Evolutionary conservation across 768 basidiomycete species (phyloP).

Genomic region (Tephrocybe sp.): DNA sequence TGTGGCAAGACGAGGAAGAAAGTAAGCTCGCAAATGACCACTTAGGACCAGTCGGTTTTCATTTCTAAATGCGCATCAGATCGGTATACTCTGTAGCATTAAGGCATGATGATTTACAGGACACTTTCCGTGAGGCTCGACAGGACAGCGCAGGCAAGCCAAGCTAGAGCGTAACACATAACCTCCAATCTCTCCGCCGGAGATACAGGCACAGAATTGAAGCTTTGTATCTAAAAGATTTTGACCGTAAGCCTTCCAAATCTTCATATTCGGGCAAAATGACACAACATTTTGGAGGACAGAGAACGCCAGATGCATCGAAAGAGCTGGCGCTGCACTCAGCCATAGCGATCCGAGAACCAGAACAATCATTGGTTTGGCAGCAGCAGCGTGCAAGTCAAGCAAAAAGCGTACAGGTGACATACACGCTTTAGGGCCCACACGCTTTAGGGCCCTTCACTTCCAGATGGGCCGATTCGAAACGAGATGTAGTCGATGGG

Average conservation of each 20-base stretch:
- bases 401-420: slow-evolving; percentile 16
- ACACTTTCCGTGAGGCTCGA: neutral
- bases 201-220: slow-evolving; percentile 11
- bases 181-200: neutral
- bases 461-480: neutral
- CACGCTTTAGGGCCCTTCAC: slow-evolving; percentile 1
- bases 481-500: neutral
- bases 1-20: slow-evolving; percentile 34
- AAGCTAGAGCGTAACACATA: neutral
- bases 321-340: slow-evolving; percentile 28
- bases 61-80: neutral
- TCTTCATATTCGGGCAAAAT: neutral
- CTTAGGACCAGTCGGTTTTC: slow-evolving; percentile 22
- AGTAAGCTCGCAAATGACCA: slow-evolving; percentile 32
- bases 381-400: slow-evolving; percentile 22
- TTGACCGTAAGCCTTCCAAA: neutral
- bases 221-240: slow-evolving; percentile 12
- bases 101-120: slow-evolving; percentile 13
- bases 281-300: slow-evolving; percentile 28
- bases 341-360: slow-evolving; percentile 27
- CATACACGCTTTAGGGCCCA: slow-evolving; percentile 9
- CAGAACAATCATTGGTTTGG: slow-evolving; percentile 19
- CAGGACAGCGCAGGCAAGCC: neutral
- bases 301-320: slow-evolving; percentile 30
- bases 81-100: too few relatives aligned